A percentile compares a stretch with the other conserved stretches of the same genome.
Evolutionary conservation across 495 filamentous ascomycete genomes (phyloP).

Genomic region (Echria macrotheca): DNA sequence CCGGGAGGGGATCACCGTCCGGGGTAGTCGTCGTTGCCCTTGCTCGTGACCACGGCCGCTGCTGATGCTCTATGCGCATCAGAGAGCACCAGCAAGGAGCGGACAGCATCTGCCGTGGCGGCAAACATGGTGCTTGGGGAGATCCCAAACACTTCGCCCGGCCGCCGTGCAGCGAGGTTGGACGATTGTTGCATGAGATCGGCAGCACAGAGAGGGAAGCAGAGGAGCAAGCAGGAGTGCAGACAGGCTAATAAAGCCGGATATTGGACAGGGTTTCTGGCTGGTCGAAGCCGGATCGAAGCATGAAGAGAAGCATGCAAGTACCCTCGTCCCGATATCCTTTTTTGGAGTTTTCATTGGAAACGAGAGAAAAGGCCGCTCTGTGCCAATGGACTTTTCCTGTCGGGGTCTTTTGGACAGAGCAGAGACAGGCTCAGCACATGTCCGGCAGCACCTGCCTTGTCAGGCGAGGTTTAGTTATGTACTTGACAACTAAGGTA

Average conservation of each 20-base stretch:
- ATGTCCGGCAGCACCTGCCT: neutral
- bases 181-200: slow-evolving; percentile 11
- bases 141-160: slow-evolving; percentile 1
- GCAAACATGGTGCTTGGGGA: slow-evolving; percentile 3
- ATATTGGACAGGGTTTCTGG: slow-evolving; percentile 17
- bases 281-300: slow-evolving; percentile 19
- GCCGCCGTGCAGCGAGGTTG: slow-evolving; percentile 7
- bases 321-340: slow-evolving; percentile 6
- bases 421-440: no score
- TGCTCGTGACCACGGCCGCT: neutral
- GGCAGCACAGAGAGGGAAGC: slow-evolving; percentile 1
- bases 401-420: no score
- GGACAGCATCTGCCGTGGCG: slow-evolving; percentile 4
- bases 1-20: slow-evolving; percentile 8
- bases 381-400: no score
- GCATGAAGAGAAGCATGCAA: slow-evolving; percentile 21
- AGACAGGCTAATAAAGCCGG: slow-evolving; percentile 19
- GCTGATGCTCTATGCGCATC: no score
- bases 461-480: no score
- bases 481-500: no score
- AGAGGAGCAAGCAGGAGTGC: slow-evolving; percentile 6
- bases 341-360: slow-evolving; percentile 1
- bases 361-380: no score
- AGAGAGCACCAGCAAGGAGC: neutral
- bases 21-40: neutral